Evolutionary conservation across 2,329 filamentous ascomycete species (phyloP), one percentile per base, ranked within the genome.

Genomic region (Ustilaginoidea virens): DNA sequence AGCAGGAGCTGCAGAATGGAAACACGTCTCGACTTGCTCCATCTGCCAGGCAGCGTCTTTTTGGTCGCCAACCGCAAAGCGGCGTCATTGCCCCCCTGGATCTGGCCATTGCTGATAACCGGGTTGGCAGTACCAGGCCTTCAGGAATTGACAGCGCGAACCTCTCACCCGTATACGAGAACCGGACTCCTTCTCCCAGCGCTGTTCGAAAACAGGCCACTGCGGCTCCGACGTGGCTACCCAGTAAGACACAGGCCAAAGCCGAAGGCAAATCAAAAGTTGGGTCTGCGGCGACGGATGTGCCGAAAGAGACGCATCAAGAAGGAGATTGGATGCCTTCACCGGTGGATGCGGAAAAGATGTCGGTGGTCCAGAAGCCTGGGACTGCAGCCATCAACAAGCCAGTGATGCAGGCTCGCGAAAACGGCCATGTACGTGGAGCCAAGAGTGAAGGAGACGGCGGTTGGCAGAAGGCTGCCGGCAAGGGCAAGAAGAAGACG

Each of bases 151-250:
- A 69, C 7, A 44, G 58, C 28, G 58, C 61, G 23, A 65, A 63
- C 39, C 59, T 86, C 2, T 85, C 80, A 1, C 80, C 80, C 1
- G 79, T 85, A 1, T 78, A 77, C 30, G 80, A 85, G 52, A 66
- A 69, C 5, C 63, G 67, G n/a, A 78, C 74, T 0, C 75, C 78
- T 3, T 81, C 79, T 2, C 77, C 79, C 2, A 77, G 64, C 3
- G 58, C 65, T 9, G 55, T 57, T 31, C 62, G 74, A 31, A 72
- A 63, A 27, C 54, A 62, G 9, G 29, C 13, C 4, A 8, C 14
- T 3, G 26, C 16, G 12, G 16, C 12, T 5, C 18, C 51, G 2
- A 43, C 51, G 9, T 34, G 41, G 12, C 45, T 41, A 23, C 31
- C 42, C 16, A 47, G 45, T 12, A 46, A 44, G 25, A 37, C n/a